Percentiles rank a stretch among this genome's conserved stretches.
phyloP scores from a whole-genome alignment of 768 basidiomycete species.

The Russula sp. region DNA sequence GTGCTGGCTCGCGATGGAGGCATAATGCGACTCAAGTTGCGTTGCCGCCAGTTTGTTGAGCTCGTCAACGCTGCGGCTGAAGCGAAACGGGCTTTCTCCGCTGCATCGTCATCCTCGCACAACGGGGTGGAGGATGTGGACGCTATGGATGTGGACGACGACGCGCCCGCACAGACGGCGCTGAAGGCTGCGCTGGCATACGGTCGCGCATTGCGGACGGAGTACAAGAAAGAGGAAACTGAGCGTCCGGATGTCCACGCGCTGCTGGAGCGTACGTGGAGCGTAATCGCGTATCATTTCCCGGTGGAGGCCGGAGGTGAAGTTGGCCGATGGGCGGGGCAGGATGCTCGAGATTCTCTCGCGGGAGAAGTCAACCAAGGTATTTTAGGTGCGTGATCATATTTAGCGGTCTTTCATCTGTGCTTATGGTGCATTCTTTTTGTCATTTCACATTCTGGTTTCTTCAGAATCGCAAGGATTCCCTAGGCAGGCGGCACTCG shows the following conservation, averaged over 20 bases:
- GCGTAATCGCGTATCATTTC: slow-evolving; percentile 76
- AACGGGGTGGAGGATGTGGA: slow-evolving; percentile 27
- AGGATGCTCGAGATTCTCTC: slow-evolving; percentile 59
- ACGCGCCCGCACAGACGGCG: slow-evolving; percentile 45
- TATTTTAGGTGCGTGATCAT: slow-evolving; percentile 62
- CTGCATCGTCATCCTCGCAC: slow-evolving; percentile 9
- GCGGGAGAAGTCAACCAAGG: slow-evolving; percentile 79
- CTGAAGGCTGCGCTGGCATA: slow-evolving; percentile 68
- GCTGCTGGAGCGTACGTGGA: slow-evolving; percentile 70
- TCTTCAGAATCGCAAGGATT: slow-evolving; percentile 71
- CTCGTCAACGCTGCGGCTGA: slow-evolving; percentile 38
- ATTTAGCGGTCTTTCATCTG: not conserved
- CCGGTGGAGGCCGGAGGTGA: slow-evolving; percentile 65
- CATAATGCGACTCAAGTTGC: slow-evolving; percentile 74
- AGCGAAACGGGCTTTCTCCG: slow-evolving; percentile 22
- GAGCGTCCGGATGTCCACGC: slow-evolving; percentile 59
- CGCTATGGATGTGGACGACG: slow-evolving; percentile 61
- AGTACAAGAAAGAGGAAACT: slow-evolving; percentile 57
- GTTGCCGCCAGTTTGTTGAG: slow-evolving; percentile 84
- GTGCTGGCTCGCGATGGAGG: slow-evolving; percentile 67
- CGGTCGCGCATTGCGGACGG: slow-evolving; percentile 65
- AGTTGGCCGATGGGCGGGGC: slow-evolving; percentile 64
- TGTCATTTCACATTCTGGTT: not conserved
- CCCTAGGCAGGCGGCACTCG: slow-evolving; percentile 66
- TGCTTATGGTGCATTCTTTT: not conserved